Evolutionary conservation across 2,329 filamentous ascomycete genomes (phyloP), one percentile per base, ranked within the genome.

Genomic region (Fonsecaea pugnacius): DNA sequence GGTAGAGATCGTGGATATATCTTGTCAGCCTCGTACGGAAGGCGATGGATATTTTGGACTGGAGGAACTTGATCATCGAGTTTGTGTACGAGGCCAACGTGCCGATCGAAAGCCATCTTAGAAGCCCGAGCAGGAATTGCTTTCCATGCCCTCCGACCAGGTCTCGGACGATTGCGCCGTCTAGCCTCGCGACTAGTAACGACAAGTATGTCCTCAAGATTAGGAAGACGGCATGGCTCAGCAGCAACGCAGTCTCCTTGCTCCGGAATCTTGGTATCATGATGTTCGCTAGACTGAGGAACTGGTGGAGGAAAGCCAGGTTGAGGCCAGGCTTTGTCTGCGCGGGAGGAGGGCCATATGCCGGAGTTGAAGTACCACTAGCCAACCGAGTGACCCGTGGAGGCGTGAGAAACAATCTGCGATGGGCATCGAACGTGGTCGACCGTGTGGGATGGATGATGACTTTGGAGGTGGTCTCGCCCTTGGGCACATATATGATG

Each of bases 11-110:
- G 77, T 99, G 95, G 60, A 99, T 96, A 76, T 99, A 99, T 71
- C 95, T 84, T 1, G 95, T 99, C 14, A 99, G 83, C 10, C 95
- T 87, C 4, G 95, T 99, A 48, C 95, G 89, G 84, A 99, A 99
- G 36, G 96, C 94, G 70, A 99, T 99, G 6, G 94, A 96, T 60
- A 99, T 92, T 80, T 99, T 99, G 57, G 91, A 94, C 78, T 99
- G 94, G 67, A 99, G 84, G 78, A 91, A 99, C 78, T 98, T 98
- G 83, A 99, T 99, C 90, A 96, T 97, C 60, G 94, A 92, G 77
- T 99, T 99, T 57, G 94, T 97, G 74, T 99, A 99, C 0, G 94
- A 96, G 8, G 93, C 94, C 68, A 98, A 88, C 2, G 91, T 91
- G 48, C 95, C 95, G 38, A 99, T 89, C 2, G 94, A 92, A 69